Base-by-base conservation (phyloP, 148 eudicot species). In the Amaranthus hypochondriacus region DNA sequence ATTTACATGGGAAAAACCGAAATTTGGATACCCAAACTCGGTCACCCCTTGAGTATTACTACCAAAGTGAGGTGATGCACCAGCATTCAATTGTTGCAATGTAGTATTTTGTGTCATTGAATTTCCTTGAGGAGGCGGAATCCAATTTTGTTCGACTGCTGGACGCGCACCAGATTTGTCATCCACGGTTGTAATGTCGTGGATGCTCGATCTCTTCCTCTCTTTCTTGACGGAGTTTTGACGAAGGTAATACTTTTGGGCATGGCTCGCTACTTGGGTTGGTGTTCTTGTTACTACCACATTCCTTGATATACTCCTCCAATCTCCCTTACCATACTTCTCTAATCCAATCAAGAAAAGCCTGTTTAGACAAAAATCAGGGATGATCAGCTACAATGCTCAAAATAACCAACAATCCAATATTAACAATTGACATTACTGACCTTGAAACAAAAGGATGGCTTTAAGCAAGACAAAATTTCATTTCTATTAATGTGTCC, bases 261-360 rank as follows among this genome's bases (percentile, higher is more conserved):
- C 93, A 66, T 89, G 93, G 75, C 93, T 89, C 6, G 93, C 93
- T 43, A 89, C 92, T 57, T 89, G 92, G 55, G 92, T 89, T 5
- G 92, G 92, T 3, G 90, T 89, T 70, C 92, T 73, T 1, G 92
- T 84, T 63, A 88, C 85, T 80, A 88, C 92, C 68, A 86, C 89
- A 28, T 88, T 88, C 56, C 92, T 77, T 4, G 92, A 88, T 72
- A 88, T 88, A 74, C 92, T 88, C 72, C 92, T 75, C 91, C 89
- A 86, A 56, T 90, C 91, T 44, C 95, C 95, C 79, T 88, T 88
- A 7, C 95, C 90, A 54, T 89, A 89, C 73, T 85, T 85, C 78
- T 89, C 93, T 55, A 89, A 75, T 39, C 93, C 93, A 39, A 85
- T 85, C 77, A 90, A 82, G 69, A 90, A 90, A 70, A 84, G 82